phyloP scores from a whole-genome alignment of 352 stramenopile species.

The Globisporangium solare region DNA sequence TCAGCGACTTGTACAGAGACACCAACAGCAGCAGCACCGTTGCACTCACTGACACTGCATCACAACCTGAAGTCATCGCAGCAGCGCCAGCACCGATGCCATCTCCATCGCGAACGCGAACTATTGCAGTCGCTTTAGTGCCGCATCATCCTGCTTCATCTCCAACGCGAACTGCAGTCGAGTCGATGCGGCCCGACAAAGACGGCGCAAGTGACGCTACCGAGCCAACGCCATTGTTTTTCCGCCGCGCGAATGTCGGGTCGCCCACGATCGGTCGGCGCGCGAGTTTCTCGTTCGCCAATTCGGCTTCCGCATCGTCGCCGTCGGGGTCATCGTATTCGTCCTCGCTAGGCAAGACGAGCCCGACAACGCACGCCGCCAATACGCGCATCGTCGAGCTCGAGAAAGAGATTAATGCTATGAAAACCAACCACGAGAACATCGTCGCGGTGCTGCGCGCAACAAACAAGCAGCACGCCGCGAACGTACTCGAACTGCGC shows the following conservation, averaged over 20 bases:
- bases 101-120: neutral
- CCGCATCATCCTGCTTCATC: constrained; percentile 7
- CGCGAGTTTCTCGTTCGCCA: constrained; percentile 19
- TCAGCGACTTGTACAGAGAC: constrained; percentile 11
- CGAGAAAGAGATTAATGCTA: constrained; percentile 54
- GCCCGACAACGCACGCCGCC: constrained; percentile 3
- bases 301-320: neutral
- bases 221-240: constrained; percentile 26
- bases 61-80: neutral
- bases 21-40: too few species aligned
- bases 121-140: neutral
- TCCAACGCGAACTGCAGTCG: constrained; percentile 14
- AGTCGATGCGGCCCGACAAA: constrained; percentile 22
- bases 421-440: constrained; percentile 67
- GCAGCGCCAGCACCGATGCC: neutral
- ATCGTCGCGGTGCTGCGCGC: constrained; percentile 57
- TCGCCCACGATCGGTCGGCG: constrained; percentile 26
- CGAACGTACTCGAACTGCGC: constrained; percentile 58
- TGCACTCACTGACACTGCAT: too few species aligned
- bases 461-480: constrained; percentile 66
- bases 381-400: constrained; percentile 41
- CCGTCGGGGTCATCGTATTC: neutral
- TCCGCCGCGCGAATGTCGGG: constrained; percentile 31
- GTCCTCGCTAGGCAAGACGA: neutral
- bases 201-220: constrained; percentile 6